Percentiles rank a stretch among this genome's conserved stretches.
phyloP scores from a whole-genome alignment of 345 rosid genomes.

The Pelargonium nanum region DNA sequence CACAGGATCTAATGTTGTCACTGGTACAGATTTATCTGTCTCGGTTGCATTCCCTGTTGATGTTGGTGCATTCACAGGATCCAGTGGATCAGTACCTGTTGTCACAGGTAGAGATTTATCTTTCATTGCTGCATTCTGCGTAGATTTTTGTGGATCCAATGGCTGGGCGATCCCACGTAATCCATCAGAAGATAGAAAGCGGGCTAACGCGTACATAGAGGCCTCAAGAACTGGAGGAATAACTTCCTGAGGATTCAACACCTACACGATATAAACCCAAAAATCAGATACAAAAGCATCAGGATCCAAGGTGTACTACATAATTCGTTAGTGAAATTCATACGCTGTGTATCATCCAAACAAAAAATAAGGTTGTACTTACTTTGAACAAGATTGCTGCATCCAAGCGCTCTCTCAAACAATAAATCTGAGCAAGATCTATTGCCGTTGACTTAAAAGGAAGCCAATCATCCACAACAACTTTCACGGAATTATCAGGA shows the following conservation, averaged over 20 bases:
- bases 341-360: neutral
- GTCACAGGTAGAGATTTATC: too few species aligned
- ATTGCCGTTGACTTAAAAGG: slow-evolving; percentile 58
- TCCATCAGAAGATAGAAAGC: slow-evolving; percentile 56
- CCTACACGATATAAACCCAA: slow-evolving; percentile 26
- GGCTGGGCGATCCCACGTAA: slow-evolving; percentile 44
- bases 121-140: too few species aligned
- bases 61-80: too few species aligned
- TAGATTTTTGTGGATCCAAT: too few species aligned
- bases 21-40: too few species aligned
- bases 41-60: too few species aligned
- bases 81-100: too few species aligned
- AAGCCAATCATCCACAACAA: slow-evolving; percentile 79
- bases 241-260: slow-evolving; percentile 38
- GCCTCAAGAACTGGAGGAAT: slow-evolving; percentile 67
- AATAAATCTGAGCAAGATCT: slow-evolving; percentile 83
- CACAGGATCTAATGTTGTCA: too few species aligned
- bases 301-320: neutral
- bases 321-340: neutral
- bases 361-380: slow-evolving; percentile 7
- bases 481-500: slow-evolving; percentile 56
- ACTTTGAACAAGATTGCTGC: slow-evolving; percentile 74
- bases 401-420: slow-evolving; percentile 63
- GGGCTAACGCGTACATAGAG: slow-evolving; percentile 43
- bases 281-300: slow-evolving; percentile 4